Percentiles rank a stretch among this genome's conserved stretches.
These are phyloP conservation scores for Penstemon newberryi DNA, from an alignment of 257 asterid genomes.

Conservation along the genomic window DNA sequence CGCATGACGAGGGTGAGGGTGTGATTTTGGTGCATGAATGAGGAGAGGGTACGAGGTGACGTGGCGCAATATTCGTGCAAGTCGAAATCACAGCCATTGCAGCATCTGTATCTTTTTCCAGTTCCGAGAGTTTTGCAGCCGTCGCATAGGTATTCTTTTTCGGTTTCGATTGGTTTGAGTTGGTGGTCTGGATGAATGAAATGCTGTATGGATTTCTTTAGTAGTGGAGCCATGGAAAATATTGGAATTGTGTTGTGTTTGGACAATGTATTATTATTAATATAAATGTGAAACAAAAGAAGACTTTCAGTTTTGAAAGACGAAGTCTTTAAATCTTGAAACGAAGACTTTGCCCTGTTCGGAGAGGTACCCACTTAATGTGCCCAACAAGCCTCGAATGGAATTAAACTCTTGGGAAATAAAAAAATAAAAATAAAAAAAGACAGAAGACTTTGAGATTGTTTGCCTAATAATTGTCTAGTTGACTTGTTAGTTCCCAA, in stretches of 20 bases:
- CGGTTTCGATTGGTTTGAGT: conserved; percentile 1
- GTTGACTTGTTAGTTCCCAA: too few relatives aligned
- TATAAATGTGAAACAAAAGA: neutral
- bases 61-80: conserved; percentile 46
- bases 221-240: conserved; percentile 32
- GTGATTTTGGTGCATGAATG: conserved; percentile 40
- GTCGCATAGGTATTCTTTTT: conserved; percentile 32
- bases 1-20: conserved; percentile 36
- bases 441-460: neutral
- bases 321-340: conserved; percentile 23
- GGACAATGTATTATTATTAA: too few relatives aligned
- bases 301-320: conserved; percentile 11
- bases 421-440: too few relatives aligned
- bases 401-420: too few relatives aligned
- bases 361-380: too few relatives aligned
- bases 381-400: too few relatives aligned
- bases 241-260: neutral
- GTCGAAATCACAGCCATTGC: conserved; percentile 39
- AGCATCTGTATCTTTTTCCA: conserved; percentile 40
- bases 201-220: conserved; percentile 27
- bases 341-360: conserved; percentile 4
- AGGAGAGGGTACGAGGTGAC: conserved; percentile 36
- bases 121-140: conserved; percentile 42
- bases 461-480: neutral
- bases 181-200: conserved; percentile 42